Evolutionary conservation across 2,329 filamentous ascomycete species (phyloP).

Genomic region (Fusarium oligoseptatum): DNA sequence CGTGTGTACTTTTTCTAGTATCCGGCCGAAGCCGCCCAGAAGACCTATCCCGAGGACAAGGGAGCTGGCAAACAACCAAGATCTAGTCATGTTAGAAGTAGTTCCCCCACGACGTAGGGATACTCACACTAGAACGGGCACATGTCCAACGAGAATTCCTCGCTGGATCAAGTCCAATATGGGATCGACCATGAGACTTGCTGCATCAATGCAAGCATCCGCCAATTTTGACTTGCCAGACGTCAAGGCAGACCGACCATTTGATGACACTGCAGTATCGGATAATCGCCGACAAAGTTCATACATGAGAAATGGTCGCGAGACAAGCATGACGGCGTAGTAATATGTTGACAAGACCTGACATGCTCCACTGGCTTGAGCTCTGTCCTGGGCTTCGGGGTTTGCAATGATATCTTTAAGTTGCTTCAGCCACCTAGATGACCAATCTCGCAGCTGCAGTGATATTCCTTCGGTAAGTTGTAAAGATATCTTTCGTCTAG

Average conservation of each 20-base stretch:
- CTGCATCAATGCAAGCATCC: slow-evolving; percentile 68
- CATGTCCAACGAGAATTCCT: slow-evolving; percentile 57
- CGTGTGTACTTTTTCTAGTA: slow-evolving; percentile 65
- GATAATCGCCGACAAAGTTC: slow-evolving; percentile 63
- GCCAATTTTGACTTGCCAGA: slow-evolving; percentile 65
- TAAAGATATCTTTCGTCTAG: slow-evolving; percentile 65
- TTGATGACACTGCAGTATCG: slow-evolving; percentile 44
- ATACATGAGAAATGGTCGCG: slow-evolving; percentile 68
- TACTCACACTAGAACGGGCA: slow-evolving; percentile 65
- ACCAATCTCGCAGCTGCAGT: slow-evolving; percentile 65
- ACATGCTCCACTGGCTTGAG: slow-evolving; percentile 60
- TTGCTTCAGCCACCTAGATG: slow-evolving; percentile 60
- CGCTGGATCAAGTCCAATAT: slow-evolving; percentile 60
- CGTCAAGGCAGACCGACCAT: slow-evolving; percentile 40
- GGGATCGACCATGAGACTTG: slow-evolving; percentile 65
- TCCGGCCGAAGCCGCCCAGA: slow-evolving; percentile 64
- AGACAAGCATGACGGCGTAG: slow-evolving; percentile 70
- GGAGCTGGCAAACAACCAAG: slow-evolving; percentile 67
- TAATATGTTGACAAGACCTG: slow-evolving; percentile 67
- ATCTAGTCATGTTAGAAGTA: slow-evolving; percentile 50
- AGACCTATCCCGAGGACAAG: slow-evolving; percentile 66
- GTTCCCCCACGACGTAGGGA: too few species aligned
- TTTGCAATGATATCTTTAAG: slow-evolving; percentile 56
- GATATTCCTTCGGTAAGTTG: slow-evolving; percentile 68
- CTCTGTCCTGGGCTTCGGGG: slow-evolving; percentile 36